phyloP scores from a whole-genome alignment of 2,329 filamentous ascomycete species.

The Trichoderma citrinoviride region DNA sequence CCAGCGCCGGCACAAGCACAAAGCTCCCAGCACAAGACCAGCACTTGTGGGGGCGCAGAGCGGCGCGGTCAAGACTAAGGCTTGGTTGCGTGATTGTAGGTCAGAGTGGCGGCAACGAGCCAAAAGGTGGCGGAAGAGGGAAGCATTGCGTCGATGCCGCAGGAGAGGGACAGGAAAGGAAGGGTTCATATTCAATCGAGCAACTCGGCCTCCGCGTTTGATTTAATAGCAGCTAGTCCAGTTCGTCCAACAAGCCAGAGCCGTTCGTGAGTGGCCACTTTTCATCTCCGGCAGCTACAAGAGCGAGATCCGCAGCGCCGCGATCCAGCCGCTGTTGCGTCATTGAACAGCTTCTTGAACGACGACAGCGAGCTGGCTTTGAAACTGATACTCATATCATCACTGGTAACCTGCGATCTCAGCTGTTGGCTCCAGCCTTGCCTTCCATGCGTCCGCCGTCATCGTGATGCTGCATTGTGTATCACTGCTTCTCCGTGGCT shows the following conservation, averaged over 20 bases:
- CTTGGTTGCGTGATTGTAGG: conserved; percentile 16
- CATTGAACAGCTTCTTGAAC: neutral
- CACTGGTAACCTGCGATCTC: neutral
- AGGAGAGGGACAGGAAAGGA: neutral
- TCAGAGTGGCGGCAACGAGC: conserved; percentile 4
- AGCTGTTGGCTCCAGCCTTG: no score
- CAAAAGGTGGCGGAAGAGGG: neutral
- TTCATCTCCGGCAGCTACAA: conserved; percentile 5
- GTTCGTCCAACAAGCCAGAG: neutral
- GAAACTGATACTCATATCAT: neutral
- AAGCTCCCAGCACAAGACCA: conserved; percentile 3
- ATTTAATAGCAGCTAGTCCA: neutral
- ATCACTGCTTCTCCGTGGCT: no score
- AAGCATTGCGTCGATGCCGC: neutral
- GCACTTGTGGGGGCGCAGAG: conserved; percentile 8
- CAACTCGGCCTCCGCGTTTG: conserved; percentile 1
- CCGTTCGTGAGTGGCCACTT: conserved; percentile 4
- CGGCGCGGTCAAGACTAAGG: conserved; percentile 3
- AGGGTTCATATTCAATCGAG: neutral
- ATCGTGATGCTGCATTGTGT: no score
- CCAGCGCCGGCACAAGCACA: neutral
- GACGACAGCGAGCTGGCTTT: neutral
- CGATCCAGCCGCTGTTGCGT: conserved; percentile 2
- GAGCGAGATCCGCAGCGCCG: conserved; percentile 11
- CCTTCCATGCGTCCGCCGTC: no score